These are phyloP conservation scores for Ustilago trichophora DNA, from an alignment of 1,284 basidiomycete genomes.

Conservation along the genomic window DNA sequence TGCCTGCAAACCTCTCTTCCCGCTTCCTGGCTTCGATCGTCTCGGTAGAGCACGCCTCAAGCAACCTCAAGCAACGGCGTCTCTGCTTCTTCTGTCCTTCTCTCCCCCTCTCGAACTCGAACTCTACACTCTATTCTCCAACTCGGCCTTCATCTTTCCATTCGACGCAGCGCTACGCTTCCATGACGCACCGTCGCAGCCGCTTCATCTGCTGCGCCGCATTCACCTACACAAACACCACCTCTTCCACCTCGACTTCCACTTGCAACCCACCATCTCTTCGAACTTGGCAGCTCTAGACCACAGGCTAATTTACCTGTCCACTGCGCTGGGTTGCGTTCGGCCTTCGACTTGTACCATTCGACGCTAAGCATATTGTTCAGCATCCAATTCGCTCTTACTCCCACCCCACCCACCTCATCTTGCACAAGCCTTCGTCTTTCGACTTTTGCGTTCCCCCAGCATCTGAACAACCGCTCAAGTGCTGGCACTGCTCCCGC, in stretches of 20 bases:
- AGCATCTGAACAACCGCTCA: constrained; percentile 4
- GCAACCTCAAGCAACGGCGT: no score
- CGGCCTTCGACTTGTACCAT: background rate
- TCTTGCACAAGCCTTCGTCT: constrained; percentile 2
- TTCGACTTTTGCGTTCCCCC: background rate
- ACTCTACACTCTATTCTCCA: background rate
- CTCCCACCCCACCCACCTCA: constrained; percentile 8
- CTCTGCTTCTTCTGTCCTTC: no score
- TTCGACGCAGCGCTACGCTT: background rate
- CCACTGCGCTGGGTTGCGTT: background rate
- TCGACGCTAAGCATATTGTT: background rate
- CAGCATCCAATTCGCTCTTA: background rate
- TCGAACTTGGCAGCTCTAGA: background rate
- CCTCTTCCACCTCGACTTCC: background rate
- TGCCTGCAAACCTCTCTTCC: no score
- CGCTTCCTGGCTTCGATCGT: no score
- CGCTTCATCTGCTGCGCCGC: constrained; percentile 15
- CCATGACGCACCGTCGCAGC: constrained; percentile 11
- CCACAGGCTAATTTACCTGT: no score
- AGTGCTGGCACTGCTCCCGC: background rate
- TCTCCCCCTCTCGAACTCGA: no score
- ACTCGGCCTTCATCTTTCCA: background rate
- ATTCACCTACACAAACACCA: background rate
- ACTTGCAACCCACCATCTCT: background rate
- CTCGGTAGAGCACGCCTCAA: no score